phyloP scores from a whole-genome alignment of 495 filamentous ascomycete genomes.

The Aeminium ludgeri region DNA sequence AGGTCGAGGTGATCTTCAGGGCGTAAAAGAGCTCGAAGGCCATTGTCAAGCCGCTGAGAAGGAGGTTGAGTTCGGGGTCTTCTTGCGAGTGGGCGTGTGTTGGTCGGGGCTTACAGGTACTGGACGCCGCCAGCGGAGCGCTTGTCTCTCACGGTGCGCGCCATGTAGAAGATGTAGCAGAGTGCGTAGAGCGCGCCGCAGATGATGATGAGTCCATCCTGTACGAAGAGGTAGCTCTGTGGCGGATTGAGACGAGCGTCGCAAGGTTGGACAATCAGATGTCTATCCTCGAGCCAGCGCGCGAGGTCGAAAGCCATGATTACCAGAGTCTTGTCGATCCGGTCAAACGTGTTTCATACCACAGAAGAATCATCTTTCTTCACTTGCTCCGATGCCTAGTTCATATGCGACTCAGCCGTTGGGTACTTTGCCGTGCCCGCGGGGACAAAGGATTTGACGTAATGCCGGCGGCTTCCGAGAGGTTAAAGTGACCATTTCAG shows the following conservation, averaged over 20 bases:
- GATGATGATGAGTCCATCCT: slow-evolving; percentile 14
- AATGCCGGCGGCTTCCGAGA: too few relatives aligned
- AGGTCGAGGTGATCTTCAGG: slow-evolving; percentile 3
- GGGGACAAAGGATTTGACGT: too few relatives aligned
- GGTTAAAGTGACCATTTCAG: too few relatives aligned
- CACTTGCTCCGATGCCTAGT: too few relatives aligned
- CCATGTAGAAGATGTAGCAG: slow-evolving; percentile 15
- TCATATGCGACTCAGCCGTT: too few relatives aligned
- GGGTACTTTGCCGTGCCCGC: too few relatives aligned
- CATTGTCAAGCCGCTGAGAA: slow-evolving; percentile 1
- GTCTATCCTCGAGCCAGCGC: neutral
- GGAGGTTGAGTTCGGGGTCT: too few relatives aligned
- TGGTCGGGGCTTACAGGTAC: slow-evolving; percentile 4
- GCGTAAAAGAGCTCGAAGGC: slow-evolving; percentile 12
- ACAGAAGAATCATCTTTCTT: too few relatives aligned
- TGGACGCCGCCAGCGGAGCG: slow-evolving; percentile 4
- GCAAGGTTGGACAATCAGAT: slow-evolving; percentile 9
- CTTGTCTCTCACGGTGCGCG: slow-evolving; percentile 7
- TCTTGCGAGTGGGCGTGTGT: too few relatives aligned
- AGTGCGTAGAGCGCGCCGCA: slow-evolving; percentile 15
- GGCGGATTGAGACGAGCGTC: slow-evolving; percentile 10
- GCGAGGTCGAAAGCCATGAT: slow-evolving; percentile 8
- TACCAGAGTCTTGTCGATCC: too few relatives aligned
- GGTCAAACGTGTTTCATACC: too few relatives aligned
- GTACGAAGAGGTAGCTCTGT: slow-evolving; percentile 10